Evolutionary conservation across 208 protist genomes (phyloP).

Genomic region (Acanthamoeba triangularis): DNA sequence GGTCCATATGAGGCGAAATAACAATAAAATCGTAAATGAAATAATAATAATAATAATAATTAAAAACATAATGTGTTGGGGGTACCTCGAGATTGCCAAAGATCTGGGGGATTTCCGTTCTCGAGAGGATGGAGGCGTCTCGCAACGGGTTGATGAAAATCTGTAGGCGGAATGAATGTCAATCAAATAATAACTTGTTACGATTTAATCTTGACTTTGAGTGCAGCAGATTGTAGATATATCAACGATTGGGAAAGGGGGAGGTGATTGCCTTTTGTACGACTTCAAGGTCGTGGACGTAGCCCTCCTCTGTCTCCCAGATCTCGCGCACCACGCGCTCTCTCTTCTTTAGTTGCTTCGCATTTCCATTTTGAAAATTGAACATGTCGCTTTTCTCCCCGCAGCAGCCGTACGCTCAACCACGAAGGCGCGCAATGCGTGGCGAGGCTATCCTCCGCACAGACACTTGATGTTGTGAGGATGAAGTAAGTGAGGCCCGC

Average conservation of each 20-base stretch:
- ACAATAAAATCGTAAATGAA: not conserved
- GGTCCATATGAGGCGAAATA: not conserved
- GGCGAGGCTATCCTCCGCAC: no score
- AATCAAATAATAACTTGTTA: no score
- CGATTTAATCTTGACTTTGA: no score
- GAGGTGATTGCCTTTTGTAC: not conserved
- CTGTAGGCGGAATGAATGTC: no score
- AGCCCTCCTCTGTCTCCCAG: conserved; percentile 26
- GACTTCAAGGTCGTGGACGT: conserved; percentile 21
- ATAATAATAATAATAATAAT: conserved; percentile 5
- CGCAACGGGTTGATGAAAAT: not conserved
- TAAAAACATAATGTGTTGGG: not conserved
- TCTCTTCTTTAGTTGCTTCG: conserved; percentile 38
- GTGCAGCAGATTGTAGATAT: no score
- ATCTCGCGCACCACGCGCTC: conserved; percentile 46
- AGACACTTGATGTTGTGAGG: no score
- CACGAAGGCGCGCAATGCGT: no score
- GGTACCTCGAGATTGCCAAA: conserved; percentile 50
- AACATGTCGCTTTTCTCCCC: not conserved
- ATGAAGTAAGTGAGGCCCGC: no score
- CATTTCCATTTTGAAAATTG: conserved; percentile 1
- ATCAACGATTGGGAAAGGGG: not conserved
- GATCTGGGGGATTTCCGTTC: conserved; percentile 23
- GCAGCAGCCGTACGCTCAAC: no score
- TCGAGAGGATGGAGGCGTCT: not conserved